phyloP scores from a whole-genome alignment of 2,329 filamentous ascomycete species.

The Colletotrichum liaoningense region DNA sequence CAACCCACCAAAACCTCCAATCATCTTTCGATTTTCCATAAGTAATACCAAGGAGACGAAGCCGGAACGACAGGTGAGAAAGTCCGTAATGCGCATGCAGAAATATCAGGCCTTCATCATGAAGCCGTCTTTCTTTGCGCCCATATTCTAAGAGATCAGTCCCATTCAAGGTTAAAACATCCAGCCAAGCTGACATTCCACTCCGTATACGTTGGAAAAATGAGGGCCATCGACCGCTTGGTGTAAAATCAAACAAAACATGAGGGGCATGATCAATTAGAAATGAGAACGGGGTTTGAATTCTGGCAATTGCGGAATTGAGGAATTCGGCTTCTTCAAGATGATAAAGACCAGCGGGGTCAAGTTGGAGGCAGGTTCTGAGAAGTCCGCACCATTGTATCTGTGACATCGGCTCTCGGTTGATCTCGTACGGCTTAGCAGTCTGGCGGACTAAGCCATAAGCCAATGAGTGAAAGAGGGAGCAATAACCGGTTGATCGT shows the following conservation, averaged over 20 bases:
- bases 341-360: background rate
- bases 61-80: no score
- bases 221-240: no score
- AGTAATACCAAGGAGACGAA: conserved; percentile 9
- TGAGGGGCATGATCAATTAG: background rate
- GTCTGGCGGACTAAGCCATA: background rate
- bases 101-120: background rate
- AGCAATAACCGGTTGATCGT: background rate
- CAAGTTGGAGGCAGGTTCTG: background rate
- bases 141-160: conserved; percentile 41
- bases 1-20: conserved; percentile 18
- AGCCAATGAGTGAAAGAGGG: background rate
- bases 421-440: accelerated
- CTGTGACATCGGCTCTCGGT: background rate
- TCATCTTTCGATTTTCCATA: background rate
- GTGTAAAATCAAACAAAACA: background rate
- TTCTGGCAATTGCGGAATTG: no score
- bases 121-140: conserved; percentile 16
- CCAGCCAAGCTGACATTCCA: background rate
- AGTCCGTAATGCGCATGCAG: no score
- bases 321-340: background rate
- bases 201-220: background rate
- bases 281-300: no score
- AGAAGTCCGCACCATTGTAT: background rate
- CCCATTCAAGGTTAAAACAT: background rate